Evolutionary conservation across 139 green algal genomes (phyloP), one percentile per base, ranked within the genome.

Genomic region (Marvania coccoides): DNA sequence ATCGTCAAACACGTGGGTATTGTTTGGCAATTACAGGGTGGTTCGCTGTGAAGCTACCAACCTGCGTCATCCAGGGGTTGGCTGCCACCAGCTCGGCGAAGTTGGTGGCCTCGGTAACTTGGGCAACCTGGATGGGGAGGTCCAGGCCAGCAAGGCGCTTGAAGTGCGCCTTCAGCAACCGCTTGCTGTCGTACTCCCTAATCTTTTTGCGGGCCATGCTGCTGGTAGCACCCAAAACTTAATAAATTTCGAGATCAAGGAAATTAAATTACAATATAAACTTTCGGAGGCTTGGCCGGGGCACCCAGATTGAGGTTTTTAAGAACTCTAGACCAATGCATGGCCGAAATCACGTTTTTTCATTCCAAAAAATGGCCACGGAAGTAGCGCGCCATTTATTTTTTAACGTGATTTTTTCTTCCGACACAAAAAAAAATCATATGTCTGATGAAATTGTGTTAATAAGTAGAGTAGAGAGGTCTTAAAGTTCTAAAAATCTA

Each of bases 151-250:
- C 72, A 10, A 97, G 62, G 7, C 82, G 60, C 45, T 82, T 69
- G 24, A 95, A 72, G 46, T 91, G 80, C 12, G 76, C 65, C 59
- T 87, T 91, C 23, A 97, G 66, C 19, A 97, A 60, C 1, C 77
- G 63, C 83, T 96, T 96, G 7, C 82, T 85, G 47, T 91, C 80
- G 40, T 87, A 91, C 73, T 96, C 90, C 15, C 73, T 63, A 12
- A 85, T 81, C 47, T 91, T 91, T 67, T 91, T 91, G 47, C 85
- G 79, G 12, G 85, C 85, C 85, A 91, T 91, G 7, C 10, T 58
- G n/a, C 4, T 34, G 48, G 24, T 35, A n/a, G n/a, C n/a, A n/a
- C n/a, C n/a, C n/a, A 19, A 19, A 51, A 51, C 42, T 19, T 28
- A 51, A 51, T 19, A 51, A 19, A 51, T 19, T 28, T 51, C 42